Percentiles rank a stretch among this genome's conserved stretches.
Conservation (phyloP, 192 early-diverging fungal genomes). For the Backusella luteola region DNA sequence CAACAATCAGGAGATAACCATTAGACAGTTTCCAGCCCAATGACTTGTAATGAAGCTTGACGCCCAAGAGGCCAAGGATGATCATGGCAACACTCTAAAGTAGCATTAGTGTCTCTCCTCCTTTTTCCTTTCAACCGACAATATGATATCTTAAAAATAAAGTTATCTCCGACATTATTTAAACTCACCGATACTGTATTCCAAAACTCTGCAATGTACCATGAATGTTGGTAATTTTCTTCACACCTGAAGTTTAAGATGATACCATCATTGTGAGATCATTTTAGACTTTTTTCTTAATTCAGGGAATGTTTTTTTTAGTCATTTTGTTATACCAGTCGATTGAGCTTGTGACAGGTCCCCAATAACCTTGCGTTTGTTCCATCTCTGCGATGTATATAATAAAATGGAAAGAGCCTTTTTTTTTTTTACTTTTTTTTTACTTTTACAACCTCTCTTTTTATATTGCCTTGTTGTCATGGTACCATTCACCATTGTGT, state of each 20-base stretch:
- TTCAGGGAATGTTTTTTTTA: not conserved
- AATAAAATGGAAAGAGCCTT: not conserved
- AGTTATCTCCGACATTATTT: conserved; percentile 9
- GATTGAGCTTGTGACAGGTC: conserved; percentile 33
- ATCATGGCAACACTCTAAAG: conserved; percentile 31
- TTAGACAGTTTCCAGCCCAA: conserved; percentile 17
- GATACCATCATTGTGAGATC: not conserved
- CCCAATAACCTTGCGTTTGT: conserved; percentile 25
- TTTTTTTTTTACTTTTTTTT: no score
- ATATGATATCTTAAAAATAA: not conserved
- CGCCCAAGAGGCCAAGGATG: conserved; percentile 17
- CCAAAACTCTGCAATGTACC: conserved; percentile 37
- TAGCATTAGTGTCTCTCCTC: not conserved
- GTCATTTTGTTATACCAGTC: conserved; percentile 21
- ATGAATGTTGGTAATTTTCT: conserved; percentile 34
- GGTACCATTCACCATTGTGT: not conserved
- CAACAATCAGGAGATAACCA: conserved; percentile 24
- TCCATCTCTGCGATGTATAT: not conserved
- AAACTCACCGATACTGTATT: conserved; percentile 33
- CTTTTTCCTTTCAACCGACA: not conserved
- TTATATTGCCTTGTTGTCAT: no score
- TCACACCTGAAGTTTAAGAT: conserved; percentile 27
- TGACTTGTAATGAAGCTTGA: conserved; percentile 18
- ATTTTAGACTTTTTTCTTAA: conserved; percentile 8
- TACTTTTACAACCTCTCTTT: no score